A percentile compares a stretch with the other conserved stretches of the same genome.
Conservation (phyloP, 148 eudicot genomes). For the Rhododendron griersonianum region DNA sequence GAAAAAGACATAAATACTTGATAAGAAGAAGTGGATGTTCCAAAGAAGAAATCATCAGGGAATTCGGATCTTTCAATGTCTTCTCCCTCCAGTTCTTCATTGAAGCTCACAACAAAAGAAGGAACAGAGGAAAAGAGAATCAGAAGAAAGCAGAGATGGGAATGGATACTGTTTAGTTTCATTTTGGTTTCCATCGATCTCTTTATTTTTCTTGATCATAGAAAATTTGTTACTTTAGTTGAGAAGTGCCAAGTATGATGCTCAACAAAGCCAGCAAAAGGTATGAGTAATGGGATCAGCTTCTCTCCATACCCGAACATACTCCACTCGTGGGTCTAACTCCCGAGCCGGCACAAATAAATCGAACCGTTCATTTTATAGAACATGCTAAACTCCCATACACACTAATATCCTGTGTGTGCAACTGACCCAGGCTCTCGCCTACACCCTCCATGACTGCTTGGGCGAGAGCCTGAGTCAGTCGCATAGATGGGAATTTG, state of each 20-base stretch:
- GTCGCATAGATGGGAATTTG: too few species aligned
- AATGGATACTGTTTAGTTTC: neutral
- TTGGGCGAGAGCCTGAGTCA: too few species aligned
- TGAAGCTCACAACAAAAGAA: slow-evolving; percentile 5
- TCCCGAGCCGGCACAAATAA: neutral
- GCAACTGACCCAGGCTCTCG: too few species aligned
- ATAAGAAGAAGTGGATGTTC: slow-evolving; percentile 62
- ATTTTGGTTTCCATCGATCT: neutral
- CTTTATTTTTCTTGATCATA: too few species aligned
- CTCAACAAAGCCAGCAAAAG: neutral
- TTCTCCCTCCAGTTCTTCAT: slow-evolving; percentile 13
- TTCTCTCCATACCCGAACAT: too few species aligned
- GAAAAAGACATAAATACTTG: slow-evolving; percentile 31
- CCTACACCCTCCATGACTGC: too few species aligned
- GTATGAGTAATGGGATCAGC: too few species aligned
- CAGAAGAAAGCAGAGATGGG: neutral
- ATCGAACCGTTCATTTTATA: too few species aligned
- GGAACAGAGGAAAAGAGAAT: neutral
- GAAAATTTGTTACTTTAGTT: neutral
- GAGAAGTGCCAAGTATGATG: neutral
- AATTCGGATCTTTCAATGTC: slow-evolving; percentile 47
- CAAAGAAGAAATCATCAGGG: slow-evolving; percentile 63
- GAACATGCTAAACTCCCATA: too few species aligned
- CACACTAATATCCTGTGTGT: too few species aligned
- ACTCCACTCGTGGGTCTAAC: too few species aligned